phyloP scores from a whole-genome alignment of 768 basidiomycete genomes.

The Collybiopsis luxurians region DNA sequence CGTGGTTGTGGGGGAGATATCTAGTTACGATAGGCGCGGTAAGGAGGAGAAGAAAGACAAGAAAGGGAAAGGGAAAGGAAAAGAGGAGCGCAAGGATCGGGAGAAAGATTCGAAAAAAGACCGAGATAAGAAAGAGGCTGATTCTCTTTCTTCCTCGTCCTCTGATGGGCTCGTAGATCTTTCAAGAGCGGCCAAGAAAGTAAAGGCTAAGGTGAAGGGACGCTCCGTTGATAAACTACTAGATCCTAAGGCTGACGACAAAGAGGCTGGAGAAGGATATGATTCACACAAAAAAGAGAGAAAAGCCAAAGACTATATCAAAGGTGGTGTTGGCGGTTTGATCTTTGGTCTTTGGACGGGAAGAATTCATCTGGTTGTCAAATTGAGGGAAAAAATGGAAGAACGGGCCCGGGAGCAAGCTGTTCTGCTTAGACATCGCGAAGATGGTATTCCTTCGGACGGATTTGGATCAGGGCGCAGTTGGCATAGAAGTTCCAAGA shows the following conservation, averaged over 20 bases:
- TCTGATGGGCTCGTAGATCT: neutral
- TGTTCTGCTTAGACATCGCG: slow-evolving; percentile 7
- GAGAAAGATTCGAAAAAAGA: slow-evolving; percentile 13
- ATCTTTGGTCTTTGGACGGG: slow-evolving; percentile 11
- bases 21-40: slow-evolving; percentile 15
- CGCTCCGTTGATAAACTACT: slow-evolving; percentile 1
- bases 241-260: neutral
- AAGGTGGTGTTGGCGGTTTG: slow-evolving; percentile 5
- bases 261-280: neutral
- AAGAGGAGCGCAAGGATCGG: slow-evolving; percentile 18
- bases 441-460: slow-evolving; percentile 9
- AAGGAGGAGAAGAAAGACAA: slow-evolving; percentile 15
- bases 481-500: neutral
- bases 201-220: slow-evolving; percentile 2
- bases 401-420: slow-evolving; percentile 5
- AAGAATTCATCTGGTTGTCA: slow-evolving; percentile 4
- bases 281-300: slow-evolving; percentile 21
- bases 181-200: slow-evolving; percentile 3
- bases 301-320: slow-evolving; percentile 22
- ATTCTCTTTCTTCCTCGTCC: neutral
- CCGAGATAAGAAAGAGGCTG: neutral
- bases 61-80: slow-evolving; percentile 15
- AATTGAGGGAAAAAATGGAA: slow-evolving; percentile 4
- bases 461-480: slow-evolving; percentile 1
- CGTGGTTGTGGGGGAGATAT: slow-evolving; percentile 30